Conservation (phyloP, 2,329 filamentous ascomycete genomes). For the Akanthomyces muscarius region DNA sequence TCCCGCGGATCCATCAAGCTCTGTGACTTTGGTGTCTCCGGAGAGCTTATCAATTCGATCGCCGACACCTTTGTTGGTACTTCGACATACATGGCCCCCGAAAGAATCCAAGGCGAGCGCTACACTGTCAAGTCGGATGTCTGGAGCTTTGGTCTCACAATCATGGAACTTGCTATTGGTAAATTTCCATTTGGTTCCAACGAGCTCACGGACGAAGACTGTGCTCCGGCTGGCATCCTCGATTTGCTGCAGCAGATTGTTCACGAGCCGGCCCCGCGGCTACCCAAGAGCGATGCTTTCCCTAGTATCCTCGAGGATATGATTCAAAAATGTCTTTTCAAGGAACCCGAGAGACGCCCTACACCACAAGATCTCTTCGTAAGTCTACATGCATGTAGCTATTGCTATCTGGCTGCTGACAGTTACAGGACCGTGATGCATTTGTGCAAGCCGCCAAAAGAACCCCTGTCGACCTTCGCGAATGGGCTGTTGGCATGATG, state of each 20-base stretch:
- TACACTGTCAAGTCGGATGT: constrained; percentile 99
- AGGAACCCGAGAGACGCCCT: constrained; percentile 81
- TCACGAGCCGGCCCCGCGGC: constrained; percentile 85
- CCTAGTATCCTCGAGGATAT: constrained; percentile 92
- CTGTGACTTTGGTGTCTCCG: constrained; percentile 98
- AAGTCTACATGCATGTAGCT: constrained; percentile 34
- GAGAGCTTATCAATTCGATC: constrained; percentile 95
- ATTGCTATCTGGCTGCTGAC: not conserved
- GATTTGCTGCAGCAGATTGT: constrained; percentile 97
- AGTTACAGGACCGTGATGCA: constrained; percentile 73
- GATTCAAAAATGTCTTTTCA: constrained; percentile 92
- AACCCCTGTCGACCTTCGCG: constrained; percentile 87
- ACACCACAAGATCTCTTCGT: constrained; percentile 93
- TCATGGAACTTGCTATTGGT: constrained; percentile 97
- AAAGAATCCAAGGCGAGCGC: constrained; percentile 92
- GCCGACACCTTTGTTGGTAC: constrained; percentile 98
- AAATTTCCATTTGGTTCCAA: constrained; percentile 89
- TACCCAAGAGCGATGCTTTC: constrained; percentile 97
- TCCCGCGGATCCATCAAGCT: constrained; percentile 93
- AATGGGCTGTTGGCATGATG: constrained; percentile 93
- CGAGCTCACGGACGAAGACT: constrained; percentile 67
- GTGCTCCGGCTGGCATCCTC: constrained; percentile 87
- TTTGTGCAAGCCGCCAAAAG: constrained; percentile 96
- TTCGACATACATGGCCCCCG: constrained; percentile 98
- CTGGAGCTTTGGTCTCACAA: constrained; percentile 91